Evolutionary conservation across 2,329 filamentous ascomycete genomes (phyloP), one percentile per base, ranked within the genome.

Genomic region (Simplicillium sp.): DNA sequence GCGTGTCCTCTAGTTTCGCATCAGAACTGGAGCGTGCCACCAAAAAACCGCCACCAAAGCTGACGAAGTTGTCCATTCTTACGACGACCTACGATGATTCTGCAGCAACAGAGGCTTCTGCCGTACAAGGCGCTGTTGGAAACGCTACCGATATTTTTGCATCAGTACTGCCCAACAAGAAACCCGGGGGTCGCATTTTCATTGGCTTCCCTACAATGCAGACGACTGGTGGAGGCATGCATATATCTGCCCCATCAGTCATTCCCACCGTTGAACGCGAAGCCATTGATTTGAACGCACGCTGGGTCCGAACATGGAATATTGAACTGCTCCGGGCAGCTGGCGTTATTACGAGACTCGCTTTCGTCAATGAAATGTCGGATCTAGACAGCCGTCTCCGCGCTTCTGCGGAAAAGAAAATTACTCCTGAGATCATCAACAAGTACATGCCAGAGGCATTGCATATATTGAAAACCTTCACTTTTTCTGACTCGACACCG

Each of bases 161-260:
- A 2, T 92, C 89, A 2, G 89, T 98, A 1, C 65, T 97, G 5
- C 92, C 92, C 3, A 87, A 77, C 43, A 94, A 88, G 59, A 85
- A 86, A 51, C 75, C 76, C 0, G 77, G 78, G 8, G 92, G 92
- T 7, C 82, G 87, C 40, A 85, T 98, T 41, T 98, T 97, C 54
- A 98, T 98, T 54, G 92, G 92, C 0, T 98, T 98, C 55, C 90
- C 92, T 3, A 98, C 92, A 2, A 89, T 90, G 50, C 92, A 98
- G 65, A 98, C 92, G 0, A 98, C 94, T 0, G 92, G 90, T 41
- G 80, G 90, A 20, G 85, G 90, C 13, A 84, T 94, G 57, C 92
- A 98, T 59, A 84, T 98, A 25, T 97, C 90, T 11, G 92, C 92
- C 0, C 92, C 89, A 1, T 96, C 90, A 0, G 82, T 98, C 12